phyloP scores from a whole-genome alignment of 495 filamentous ascomycete genomes.

The Thermothielavioides terrestris region DNA sequence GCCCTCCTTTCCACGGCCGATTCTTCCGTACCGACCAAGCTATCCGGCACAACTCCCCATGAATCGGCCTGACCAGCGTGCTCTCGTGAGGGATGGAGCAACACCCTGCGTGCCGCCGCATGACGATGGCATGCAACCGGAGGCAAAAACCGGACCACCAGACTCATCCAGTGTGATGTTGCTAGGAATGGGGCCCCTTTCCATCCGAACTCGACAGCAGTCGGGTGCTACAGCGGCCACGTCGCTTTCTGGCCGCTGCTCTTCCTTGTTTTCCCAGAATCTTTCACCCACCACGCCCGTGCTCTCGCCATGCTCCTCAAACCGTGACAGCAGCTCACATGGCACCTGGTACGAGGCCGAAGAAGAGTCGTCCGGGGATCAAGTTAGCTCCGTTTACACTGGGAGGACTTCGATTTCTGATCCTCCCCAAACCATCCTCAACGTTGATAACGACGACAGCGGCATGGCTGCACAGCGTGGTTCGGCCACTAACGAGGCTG shows the following conservation, averaged over 20 bases:
- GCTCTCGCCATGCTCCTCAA: conserved; percentile 3
- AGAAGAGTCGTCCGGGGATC: conserved; percentile 6
- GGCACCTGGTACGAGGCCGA: conserved; percentile 32
- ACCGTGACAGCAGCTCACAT: conserved; percentile 5
- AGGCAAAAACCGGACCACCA: conserved; percentile 1
- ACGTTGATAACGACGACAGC: not conserved
- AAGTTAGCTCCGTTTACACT: not conserved
- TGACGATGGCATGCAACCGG: not conserved
- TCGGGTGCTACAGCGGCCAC: conserved; percentile 31
- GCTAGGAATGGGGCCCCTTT: conserved; percentile 16
- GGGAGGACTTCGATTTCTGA: conserved; percentile 4
- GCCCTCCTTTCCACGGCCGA: conserved; percentile 10
- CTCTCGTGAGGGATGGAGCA: not conserved
- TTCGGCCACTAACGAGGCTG: not conserved
- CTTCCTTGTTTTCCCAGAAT: conserved; percentile 20
- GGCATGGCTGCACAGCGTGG: not conserved
- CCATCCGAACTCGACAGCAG: conserved; percentile 24
- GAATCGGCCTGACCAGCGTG: not conserved
- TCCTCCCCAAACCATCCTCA: not conserved
- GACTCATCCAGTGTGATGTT: conserved; percentile 25
- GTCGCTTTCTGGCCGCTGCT: conserved; percentile 25
- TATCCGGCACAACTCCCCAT: not conserved
- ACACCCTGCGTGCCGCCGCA: not conserved
- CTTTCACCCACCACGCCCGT: conserved; percentile 10
- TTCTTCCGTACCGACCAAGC: conserved; percentile 6